Evolutionary conservation across 495 filamentous ascomycete species (phyloP).

Genomic region (Penicillium paradoxum): DNA sequence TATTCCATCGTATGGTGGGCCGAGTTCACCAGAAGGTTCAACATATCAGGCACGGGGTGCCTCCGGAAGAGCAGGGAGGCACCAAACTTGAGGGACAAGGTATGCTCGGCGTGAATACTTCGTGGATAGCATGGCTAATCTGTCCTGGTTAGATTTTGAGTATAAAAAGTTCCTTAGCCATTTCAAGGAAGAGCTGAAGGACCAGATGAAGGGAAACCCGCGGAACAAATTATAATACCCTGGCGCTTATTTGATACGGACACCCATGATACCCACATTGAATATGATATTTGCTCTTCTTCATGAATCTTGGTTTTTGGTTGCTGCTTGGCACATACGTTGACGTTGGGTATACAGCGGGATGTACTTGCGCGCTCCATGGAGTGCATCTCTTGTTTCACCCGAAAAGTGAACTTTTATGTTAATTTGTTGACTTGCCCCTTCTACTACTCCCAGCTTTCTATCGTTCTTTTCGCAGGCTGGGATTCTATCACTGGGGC

Average conservation of each 20-base stretch:
- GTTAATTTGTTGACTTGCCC: slow-evolving; percentile 1
- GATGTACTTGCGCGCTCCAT: slow-evolving; percentile 33
- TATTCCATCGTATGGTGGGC: slow-evolving; percentile 57
- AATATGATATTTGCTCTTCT: background rate
- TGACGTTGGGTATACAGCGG: slow-evolving; percentile 45
- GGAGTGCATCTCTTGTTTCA: slow-evolving; percentile 49
- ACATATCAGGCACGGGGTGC: slow-evolving; percentile 47
- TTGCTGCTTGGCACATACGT: background rate
- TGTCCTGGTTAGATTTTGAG: slow-evolving; percentile 18
- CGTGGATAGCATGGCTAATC: slow-evolving; percentile 12
- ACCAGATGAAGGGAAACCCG: slow-evolving; percentile 48
- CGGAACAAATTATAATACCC: slow-evolving; percentile 31
- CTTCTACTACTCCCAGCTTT: slow-evolving; percentile 29
- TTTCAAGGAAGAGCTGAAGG: slow-evolving; percentile 57
- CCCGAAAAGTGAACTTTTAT: slow-evolving; percentile 38
- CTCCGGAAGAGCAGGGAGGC: slow-evolving; percentile 54
- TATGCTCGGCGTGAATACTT: slow-evolving; percentile 20
- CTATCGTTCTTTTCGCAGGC: slow-evolving; percentile 5
- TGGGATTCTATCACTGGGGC: slow-evolving; percentile 29
- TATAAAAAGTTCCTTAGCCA: slow-evolving; percentile 46
- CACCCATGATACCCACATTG: slow-evolving; percentile 19
- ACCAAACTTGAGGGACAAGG: slow-evolving; percentile 48
- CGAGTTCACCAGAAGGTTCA: slow-evolving; percentile 51
- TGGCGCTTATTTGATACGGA: slow-evolving; percentile 8
- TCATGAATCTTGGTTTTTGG: background rate